Evolutionary conservation across 2,329 filamentous ascomycete species (phyloP), one percentile per base, ranked within the genome.

Genomic region (Aspergillus sp.): DNA sequence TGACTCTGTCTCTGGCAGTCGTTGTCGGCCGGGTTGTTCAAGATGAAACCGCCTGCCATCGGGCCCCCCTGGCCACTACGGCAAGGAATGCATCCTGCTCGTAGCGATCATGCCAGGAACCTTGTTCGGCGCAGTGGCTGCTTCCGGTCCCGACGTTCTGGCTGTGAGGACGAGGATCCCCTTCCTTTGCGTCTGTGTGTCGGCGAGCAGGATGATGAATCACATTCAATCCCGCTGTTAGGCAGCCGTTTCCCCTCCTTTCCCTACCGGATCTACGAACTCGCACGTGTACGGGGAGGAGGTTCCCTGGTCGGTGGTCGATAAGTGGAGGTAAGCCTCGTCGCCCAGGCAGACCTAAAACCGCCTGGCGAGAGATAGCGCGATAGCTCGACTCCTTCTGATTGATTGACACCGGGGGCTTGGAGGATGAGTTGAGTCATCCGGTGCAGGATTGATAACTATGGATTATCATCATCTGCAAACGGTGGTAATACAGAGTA

Each of bases 31-130:
- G 33, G 11, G 4, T n/a, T 10, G 14, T 11, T 50, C 44, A 44
- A 49, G 48, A 49, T 60, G 57, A 58, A 58, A 60, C 57, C 56
- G 59, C 51, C 54, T 60, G 58, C 59, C 58, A 60, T 41, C 40
- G 36, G 26, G 14, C 24, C 32, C 40, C 47, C 19, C 17, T 44
- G 30, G 14, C 22, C 36, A 30, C 24, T 22, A 17, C 4, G 14
- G 11, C 10, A 38, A n/a, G 35, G 13, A 38, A 43, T 5, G 20
- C 26, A 53, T 47, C 45, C 26, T 26, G 43, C 43, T 33, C 32
- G 35, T 43, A 50, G 51, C 43, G 47, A 40, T 38, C 43, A 26
- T 50, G 42, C 40, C 33, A 47, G 41, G 45, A 50, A 58, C 41
- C 41, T 43, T 57, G 52, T 47, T 49, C 49, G 11, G 49, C 47